phyloP scores from a whole-genome alignment of 2,329 filamentous ascomycete species.

The Mycosphaerelloides madeirae region DNA sequence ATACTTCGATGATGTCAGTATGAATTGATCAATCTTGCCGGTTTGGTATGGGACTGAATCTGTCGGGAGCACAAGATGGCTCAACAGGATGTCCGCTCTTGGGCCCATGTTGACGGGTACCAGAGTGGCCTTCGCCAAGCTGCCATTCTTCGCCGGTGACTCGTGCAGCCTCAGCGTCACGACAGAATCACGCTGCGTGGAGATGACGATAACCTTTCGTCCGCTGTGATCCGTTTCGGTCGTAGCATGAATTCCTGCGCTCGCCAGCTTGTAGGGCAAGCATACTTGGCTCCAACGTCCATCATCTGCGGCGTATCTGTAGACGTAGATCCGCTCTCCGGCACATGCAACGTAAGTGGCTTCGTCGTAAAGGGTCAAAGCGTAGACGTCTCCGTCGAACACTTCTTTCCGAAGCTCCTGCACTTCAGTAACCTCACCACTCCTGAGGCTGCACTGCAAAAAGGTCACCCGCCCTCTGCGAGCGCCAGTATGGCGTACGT shows the following conservation, averaged over 20 bases:
- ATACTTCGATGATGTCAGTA: slow-evolving; percentile 23
- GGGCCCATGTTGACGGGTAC: slow-evolving; percentile 25
- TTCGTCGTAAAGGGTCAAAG: slow-evolving; percentile 52
- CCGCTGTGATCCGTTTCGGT: slow-evolving; percentile 26
- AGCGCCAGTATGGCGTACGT: slow-evolving; percentile 38
- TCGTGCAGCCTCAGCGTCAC: slow-evolving; percentile 42
- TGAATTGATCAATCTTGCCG: slow-evolving; percentile 5
- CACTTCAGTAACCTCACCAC: slow-evolving; percentile 51
- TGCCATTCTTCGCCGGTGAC: slow-evolving; percentile 28
- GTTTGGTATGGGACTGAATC: slow-evolving; percentile 1
- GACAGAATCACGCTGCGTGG: slow-evolving; percentile 52
- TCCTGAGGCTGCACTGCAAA: slow-evolving; percentile 25
- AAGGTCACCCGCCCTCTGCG: slow-evolving; percentile 46
- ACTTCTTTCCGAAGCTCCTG: slow-evolving; percentile 42
- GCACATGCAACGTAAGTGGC: slow-evolving; percentile 52
- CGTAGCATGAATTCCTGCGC: slow-evolving; percentile 47
- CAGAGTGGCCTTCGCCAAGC: slow-evolving; percentile 22
- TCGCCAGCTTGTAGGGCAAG: slow-evolving; percentile 29
- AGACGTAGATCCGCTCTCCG: slow-evolving; percentile 40
- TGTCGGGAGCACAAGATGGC: slow-evolving; percentile 19
- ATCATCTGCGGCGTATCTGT: slow-evolving; percentile 33
- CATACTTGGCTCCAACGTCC: slow-evolving; percentile 27
- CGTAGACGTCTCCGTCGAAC: slow-evolving; percentile 49
- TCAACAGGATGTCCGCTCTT: slow-evolving; percentile 18
- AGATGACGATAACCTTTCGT: slow-evolving; percentile 46